Conservation (phyloP, 768 basidiomycete species). For the Lactifluus piperatus region DNA sequence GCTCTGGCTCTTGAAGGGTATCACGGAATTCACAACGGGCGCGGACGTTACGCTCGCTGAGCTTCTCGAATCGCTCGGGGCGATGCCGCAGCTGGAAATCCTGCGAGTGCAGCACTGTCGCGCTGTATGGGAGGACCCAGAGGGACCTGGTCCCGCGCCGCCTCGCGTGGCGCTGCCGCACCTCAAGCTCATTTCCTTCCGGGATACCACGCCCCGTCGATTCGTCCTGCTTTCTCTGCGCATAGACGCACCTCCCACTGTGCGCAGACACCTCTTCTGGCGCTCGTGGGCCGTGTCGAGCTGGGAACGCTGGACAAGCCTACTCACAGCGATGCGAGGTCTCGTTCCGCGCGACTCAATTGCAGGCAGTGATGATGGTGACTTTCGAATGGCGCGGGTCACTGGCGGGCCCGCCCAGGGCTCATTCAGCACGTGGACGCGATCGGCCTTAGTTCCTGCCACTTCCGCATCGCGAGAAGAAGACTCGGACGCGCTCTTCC, state of each 20-base stretch:
- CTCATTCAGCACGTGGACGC: conserved; percentile 4
- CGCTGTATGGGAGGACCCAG: conserved; percentile 7
- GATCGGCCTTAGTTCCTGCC: neutral
- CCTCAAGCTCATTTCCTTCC: conserved; percentile 7
- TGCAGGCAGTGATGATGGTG: neutral
- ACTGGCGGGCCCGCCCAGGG: conserved; percentile 2
- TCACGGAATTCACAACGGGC: conserved; percentile 9
- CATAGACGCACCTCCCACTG: conserved; percentile 6
- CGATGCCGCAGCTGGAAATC: conserved; percentile 7
- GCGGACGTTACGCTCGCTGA: neutral
- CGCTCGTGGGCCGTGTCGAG: conserved; percentile 8
- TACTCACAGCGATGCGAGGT: neutral
- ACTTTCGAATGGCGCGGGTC: neutral
- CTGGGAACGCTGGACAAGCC: conserved; percentile 7
- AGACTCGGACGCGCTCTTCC: conserved; percentile 5
- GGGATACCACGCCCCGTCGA: conserved; percentile 10
- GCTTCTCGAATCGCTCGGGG: neutral
- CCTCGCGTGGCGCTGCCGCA: neutral
- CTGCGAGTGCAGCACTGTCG: conserved; percentile 14
- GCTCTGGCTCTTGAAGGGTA: conserved; percentile 3
- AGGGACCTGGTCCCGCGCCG: neutral
- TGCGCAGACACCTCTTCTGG: conserved; percentile 13
- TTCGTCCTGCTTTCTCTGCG: conserved; percentile 2
- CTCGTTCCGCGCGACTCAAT: conserved; percentile 6
- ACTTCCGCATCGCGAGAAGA: neutral